Conservation (phyloP, 2,329 filamentous ascomycete genomes). For the Pestalotiopsis sp. region DNA sequence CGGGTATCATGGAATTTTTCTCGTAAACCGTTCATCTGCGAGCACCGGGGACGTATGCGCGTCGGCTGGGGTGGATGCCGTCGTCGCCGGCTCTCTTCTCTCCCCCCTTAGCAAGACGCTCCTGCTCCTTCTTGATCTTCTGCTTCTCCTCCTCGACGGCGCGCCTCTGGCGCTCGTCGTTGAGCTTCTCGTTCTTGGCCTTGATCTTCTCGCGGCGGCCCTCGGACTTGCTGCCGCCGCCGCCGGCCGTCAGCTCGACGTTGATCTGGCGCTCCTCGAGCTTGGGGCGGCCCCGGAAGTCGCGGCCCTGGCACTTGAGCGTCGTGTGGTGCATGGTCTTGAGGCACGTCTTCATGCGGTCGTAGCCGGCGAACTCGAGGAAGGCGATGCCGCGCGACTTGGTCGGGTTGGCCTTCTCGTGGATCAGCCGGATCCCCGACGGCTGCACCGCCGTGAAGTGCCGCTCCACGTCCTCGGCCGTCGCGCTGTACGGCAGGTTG, state of each 20-base stretch:
- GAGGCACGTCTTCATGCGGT: constrained; percentile 90
- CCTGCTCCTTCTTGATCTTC: constrained; percentile 38
- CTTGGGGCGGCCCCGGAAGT: constrained; percentile 37
- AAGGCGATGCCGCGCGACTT: constrained; percentile 80
- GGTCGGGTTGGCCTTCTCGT: constrained; percentile 61
- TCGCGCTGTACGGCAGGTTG: constrained; percentile 87
- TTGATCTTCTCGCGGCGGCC: constrained; percentile 75
- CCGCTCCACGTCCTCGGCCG: constrained; percentile 63
- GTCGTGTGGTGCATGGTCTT: constrained; percentile 86
- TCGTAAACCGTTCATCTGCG: neutral
- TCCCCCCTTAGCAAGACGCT: constrained; percentile 26
- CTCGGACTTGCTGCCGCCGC: constrained; percentile 73
- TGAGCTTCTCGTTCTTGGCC: constrained; percentile 83
- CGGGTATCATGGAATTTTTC: neutral
- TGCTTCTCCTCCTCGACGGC: constrained; percentile 43
- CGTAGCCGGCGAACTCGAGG: constrained; percentile 83
- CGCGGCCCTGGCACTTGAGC: constrained; percentile 52
- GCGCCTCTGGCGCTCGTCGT: constrained; percentile 60
- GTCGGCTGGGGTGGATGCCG: constrained; percentile 55
- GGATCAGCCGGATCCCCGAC: constrained; percentile 71
- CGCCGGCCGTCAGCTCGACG: constrained; percentile 89
- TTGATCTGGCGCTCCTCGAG: constrained; percentile 75
- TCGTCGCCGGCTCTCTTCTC: constrained; percentile 31
- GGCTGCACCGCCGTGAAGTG: constrained; percentile 82
- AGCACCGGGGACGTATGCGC: constrained; percentile 30